These are phyloP conservation scores for Escallonia rubra DNA, from an alignment of 129 eudicot species.

Conservation along the genomic window DNA sequence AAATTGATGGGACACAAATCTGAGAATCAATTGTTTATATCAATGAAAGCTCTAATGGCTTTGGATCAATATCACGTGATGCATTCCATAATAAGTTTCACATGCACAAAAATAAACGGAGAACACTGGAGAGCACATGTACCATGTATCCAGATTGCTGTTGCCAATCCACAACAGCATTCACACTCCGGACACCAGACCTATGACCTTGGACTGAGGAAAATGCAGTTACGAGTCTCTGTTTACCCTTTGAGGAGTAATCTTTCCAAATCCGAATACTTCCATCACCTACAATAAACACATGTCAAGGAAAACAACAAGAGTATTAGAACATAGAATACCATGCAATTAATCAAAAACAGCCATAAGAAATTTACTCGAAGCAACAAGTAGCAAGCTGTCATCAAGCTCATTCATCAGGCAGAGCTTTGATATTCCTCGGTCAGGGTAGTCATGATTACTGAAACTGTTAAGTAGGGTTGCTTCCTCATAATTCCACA, in stretches of 20 bases:
- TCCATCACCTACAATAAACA: conserved; percentile 67
- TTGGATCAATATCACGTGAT: no score
- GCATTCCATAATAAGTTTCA: no score
- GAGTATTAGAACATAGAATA: conserved; percentile 3
- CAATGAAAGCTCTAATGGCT: no score
- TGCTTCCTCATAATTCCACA: conserved; percentile 96
- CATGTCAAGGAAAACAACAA: background rate
- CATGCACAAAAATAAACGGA: no score
- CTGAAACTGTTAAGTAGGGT: conserved; percentile 70
- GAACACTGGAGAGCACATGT: background rate
- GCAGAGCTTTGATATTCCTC: conserved; percentile 87
- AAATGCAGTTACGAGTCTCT: conserved; percentile 90
- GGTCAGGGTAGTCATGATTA: conserved; percentile 82
- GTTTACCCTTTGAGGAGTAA: conserved; percentile 49
- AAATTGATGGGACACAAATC: no score
- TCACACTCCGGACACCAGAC: conserved; percentile 72
- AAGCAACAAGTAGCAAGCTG: conserved; percentile 89
- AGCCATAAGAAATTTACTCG: conserved; percentile 46
- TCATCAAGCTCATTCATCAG: conserved; percentile 90
- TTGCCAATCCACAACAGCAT: conserved; percentile 99
- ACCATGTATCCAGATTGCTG: conserved; percentile 98
- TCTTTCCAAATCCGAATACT: conserved; percentile 92
- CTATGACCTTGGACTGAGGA: conserved; percentile 84
- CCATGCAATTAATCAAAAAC: background rate
- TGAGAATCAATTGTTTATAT: no score